phyloP scores from a whole-genome alignment of 306 rosid species.

The Gastrolobium villosum region DNA sequence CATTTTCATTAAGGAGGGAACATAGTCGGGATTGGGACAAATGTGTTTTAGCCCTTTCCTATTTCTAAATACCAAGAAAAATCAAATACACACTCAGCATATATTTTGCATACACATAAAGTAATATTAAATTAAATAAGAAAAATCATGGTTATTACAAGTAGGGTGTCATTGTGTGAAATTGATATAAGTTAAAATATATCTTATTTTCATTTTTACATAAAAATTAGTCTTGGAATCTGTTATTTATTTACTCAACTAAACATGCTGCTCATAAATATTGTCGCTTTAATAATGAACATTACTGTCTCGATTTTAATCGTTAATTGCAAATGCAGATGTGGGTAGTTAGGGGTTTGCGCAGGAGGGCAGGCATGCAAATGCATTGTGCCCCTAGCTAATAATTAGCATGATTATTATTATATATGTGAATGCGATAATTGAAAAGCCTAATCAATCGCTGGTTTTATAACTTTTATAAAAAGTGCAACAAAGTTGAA shows the following conservation, averaged over 20 bases:
- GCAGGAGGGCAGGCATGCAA: slow-evolving; percentile 2
- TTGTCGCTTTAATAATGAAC: background rate
- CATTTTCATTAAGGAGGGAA: too few relatives aligned
- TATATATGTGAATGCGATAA: slow-evolving; percentile 21
- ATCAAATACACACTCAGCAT: too few relatives aligned
- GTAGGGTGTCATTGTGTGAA: background rate
- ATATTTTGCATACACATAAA: too few relatives aligned
- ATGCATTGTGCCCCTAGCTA: background rate
- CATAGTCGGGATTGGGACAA: too few relatives aligned
- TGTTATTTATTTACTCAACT: background rate
- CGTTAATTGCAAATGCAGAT: background rate
- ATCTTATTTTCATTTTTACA: background rate
- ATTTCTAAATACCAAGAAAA: too few relatives aligned
- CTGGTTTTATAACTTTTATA: background rate
- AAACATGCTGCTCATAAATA: background rate
- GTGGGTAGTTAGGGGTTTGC: slow-evolving; percentile 20
- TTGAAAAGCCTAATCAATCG: slow-evolving; percentile 35
- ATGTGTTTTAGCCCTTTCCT: too few relatives aligned
- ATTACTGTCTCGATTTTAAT: slow-evolving; percentile 5
- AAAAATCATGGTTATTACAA: too few relatives aligned
- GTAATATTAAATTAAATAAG: too few relatives aligned
- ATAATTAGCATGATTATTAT: slow-evolving; percentile 18
- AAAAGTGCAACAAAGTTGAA: slow-evolving; percentile 36
- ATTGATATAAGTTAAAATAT: background rate
- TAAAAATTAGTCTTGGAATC: background rate